Evolutionary conservation across 2,329 filamentous ascomycete genomes (phyloP), one percentile per base, ranked within the genome.

Genomic region (Epichloe typhina): DNA sequence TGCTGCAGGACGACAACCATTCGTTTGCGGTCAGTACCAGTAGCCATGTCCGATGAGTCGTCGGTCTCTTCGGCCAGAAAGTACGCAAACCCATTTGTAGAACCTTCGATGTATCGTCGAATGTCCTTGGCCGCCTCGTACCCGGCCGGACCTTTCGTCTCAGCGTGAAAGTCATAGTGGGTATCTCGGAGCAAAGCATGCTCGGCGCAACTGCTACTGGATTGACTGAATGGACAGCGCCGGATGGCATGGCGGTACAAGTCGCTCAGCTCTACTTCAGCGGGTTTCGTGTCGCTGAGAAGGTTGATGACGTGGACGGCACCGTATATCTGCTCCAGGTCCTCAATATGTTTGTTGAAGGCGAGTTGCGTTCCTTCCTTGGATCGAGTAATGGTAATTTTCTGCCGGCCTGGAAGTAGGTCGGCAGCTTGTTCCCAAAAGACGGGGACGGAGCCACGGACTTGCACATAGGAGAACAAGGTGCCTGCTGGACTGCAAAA

Each of bases 371-470:
- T 90, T 9, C 93, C 93, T 62, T 96, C 90, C 0, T 81, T 77
- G 12, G 90, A 95, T 53, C 93, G 77, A 6, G 90, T 95, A 43
- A 97, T 79, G 39, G 84, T 83, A 43, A 98, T 95, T 64, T 97
- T 97, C 64, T 97, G 93, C 60, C 96, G 88, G 3, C 87, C 88
- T 0, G 93, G 91, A 37, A 95, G 76, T 35, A 97, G 76, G 19
- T 90, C 90, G 11, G 89, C 82, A 31, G 84, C 79, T 66, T 97
- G 93, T 65, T 98, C 93, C 93, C 93, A 98, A 65, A 98, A 98
- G 3, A 97, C 76, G 1, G 93, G 93, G 7, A 98, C 88, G 6
- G 90, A 96, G 38, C 93, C 93, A 59, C 93, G 80, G 26, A 94
- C 80, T 67, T 98, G 93, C 2, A 84, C 88, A 66, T 96, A 98